Evolutionary conservation across 2,329 filamentous ascomycete species (phyloP).

Genomic region (Westerdykella ornata): DNA sequence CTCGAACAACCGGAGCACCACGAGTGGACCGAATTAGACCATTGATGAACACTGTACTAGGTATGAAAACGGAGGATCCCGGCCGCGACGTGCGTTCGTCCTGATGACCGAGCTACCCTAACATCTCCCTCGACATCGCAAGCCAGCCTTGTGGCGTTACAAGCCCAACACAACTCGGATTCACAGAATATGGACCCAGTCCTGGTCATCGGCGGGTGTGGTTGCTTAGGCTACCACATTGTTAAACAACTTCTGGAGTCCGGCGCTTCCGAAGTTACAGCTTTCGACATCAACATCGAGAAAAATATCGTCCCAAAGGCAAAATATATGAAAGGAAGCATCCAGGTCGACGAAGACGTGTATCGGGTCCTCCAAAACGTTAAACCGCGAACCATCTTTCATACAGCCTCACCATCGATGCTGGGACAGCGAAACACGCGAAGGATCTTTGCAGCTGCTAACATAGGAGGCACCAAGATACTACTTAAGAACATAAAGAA

Average conservation of each 20-base stretch:
- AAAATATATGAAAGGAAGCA: conserved; percentile 6
- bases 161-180: no score
- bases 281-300: conserved; percentile 9
- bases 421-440: conserved; percentile 2
- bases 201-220: conserved; percentile 15
- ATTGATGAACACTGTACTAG: no score
- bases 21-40: no score
- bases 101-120: no score
- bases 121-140: no score
- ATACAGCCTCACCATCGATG: background rate
- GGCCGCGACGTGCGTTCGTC: no score
- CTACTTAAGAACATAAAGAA: conserved; percentile 5
- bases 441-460: background rate
- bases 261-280: conserved; percentile 3
- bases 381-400: background rate
- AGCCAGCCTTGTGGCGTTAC: no score
- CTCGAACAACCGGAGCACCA: no score
- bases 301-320: conserved; percentile 6
- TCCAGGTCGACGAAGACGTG: conserved; percentile 3
- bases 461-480: conserved; percentile 1
- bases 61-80: no score
- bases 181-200: conserved; percentile 5
- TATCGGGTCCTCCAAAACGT: background rate
- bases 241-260: conserved; percentile 11
- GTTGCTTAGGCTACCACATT: conserved; percentile 14